Evolutionary conservation across 1,284 basidiomycete species (phyloP), one percentile per base, ranked within the genome.

Genomic region (Mycena sp.): DNA sequence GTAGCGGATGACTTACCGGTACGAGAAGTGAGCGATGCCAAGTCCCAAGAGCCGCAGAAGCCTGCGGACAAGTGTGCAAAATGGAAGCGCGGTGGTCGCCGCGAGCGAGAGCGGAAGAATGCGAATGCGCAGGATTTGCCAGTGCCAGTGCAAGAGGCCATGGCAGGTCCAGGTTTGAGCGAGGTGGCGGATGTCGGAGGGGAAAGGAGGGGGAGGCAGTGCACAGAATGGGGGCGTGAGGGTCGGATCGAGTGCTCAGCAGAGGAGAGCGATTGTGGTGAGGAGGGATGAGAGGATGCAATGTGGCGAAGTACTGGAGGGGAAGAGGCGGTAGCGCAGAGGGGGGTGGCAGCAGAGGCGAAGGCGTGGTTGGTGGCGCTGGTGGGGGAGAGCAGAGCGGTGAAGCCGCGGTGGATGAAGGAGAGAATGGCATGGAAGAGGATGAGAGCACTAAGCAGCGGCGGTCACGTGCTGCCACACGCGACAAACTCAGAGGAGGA

Each of bases 401-500:
- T 9, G 25, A 43, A 25, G n/a, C 9, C n/a, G 14, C 32, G 14
- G 9, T 14, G n/a, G n/a, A 65, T 5, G 50, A 14, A 35, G 14
- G 32, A 35, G 32, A 7, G 32, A 35, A 7, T 7, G 32, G 32
- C 32, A 35, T 35, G 32, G 32, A 9, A 14, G 32, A 35, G 14
- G 32, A 35, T 35, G 32, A 35, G 14, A 14, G 32, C 9, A 7
- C 32, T 35, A 14, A 14, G 32, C 32, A 35, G 32, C 32, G 32
- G 32, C 9, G 32, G 7, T 14, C 14, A 35, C 14, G 32, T 35
- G 32, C 7, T 14, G 9, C 37, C 32, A 35, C 14, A 14, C 14
- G 32, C 32, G 14, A 35, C 14, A 63, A 54, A 63, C 41, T 43
- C 61, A 44, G 44, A 49, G 54, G 57, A 55, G 49, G 61, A 48